Evolutionary conservation across 345 rosid species (phyloP).

Genomic region (Cochlearia excelsa): DNA sequence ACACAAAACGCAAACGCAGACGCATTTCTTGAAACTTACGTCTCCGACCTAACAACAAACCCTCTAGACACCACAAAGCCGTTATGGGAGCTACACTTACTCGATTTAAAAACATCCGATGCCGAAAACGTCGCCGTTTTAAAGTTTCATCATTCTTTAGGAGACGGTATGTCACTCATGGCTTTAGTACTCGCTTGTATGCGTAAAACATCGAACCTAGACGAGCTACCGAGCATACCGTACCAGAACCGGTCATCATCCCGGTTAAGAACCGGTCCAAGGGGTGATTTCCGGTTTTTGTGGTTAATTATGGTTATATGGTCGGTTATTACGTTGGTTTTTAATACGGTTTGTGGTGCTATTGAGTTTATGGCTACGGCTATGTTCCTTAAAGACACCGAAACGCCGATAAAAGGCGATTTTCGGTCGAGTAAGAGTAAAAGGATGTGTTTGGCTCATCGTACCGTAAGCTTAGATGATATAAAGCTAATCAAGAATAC

Average conservation of each 20-base stretch:
- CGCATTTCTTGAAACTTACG: conserved; percentile 58
- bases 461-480: conserved; percentile 51
- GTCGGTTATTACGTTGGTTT: conserved; percentile 37
- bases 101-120: conserved; percentile 59
- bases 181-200: conserved; percentile 55
- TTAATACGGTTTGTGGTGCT: conserved; percentile 55
- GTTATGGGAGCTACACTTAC: conserved; percentile 80
- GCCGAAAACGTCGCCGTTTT: conserved; percentile 53
- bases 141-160: conserved; percentile 62
- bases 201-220: conserved; percentile 53
- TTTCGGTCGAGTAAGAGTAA: conserved; percentile 14
- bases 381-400: conserved; percentile 47
- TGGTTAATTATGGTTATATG: conserved; percentile 45
- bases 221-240: conserved; percentile 60
- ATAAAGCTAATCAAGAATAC: conserved; percentile 43
- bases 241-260: conserved; percentile 25
- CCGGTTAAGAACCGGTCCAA: conserved; percentile 4
- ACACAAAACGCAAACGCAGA: conserved; percentile 51
- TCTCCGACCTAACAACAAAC: conserved; percentile 50
- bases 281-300: conserved; percentile 31
- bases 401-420: conserved; percentile 52
- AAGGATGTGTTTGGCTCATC: conserved; percentile 44
- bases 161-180: conserved; percentile 63
- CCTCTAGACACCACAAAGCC: conserved; percentile 65
- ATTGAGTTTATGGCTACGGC: conserved; percentile 42